These are phyloP conservation scores for Alternaria rosae DNA, from an alignment of 2,329 filamentous ascomycete genomes.

Conservation along the genomic window DNA sequence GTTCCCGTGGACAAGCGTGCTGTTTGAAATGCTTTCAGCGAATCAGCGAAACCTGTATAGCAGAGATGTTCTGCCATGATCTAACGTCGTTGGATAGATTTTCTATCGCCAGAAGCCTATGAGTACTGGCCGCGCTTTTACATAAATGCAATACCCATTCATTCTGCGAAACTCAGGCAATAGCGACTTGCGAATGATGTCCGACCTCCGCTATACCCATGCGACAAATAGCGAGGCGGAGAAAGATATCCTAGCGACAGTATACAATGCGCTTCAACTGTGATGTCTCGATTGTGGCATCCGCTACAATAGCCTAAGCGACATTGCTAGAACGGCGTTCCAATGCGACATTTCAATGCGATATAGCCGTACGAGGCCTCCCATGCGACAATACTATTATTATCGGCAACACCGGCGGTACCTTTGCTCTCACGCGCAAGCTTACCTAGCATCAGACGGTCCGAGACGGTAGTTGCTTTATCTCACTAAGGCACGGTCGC, in stretches of 20 bases:
- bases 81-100: constrained; percentile 22
- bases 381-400: not conserved
- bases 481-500: not conserved
- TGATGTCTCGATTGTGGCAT: not conserved
- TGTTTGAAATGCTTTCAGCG: constrained; percentile 20
- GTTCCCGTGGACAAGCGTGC: constrained; percentile 40
- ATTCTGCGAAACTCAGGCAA: constrained; percentile 6
- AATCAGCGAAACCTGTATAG: not conserved
- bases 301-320: constrained; percentile 1
- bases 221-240: constrained; percentile 26
- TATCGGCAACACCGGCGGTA: not conserved
- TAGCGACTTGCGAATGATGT: constrained; percentile 13
- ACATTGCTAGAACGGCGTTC: not conserved
- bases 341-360: not conserved
- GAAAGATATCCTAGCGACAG: constrained; percentile 6
- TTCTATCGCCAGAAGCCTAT: constrained; percentile 14
- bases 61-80: constrained; percentile 10
- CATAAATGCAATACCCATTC: constrained; percentile 31
- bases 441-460: not conserved
- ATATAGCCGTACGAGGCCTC: not conserved
- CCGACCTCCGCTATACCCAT: constrained; percentile 15
- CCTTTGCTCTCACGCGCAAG: not conserved
- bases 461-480: not conserved
- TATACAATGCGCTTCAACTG: not conserved
- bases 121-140: constrained; percentile 10